These are phyloP conservation scores for Microcos paniculata DNA, from an alignment of 345 rosid species.

Conservation along the genomic window DNA sequence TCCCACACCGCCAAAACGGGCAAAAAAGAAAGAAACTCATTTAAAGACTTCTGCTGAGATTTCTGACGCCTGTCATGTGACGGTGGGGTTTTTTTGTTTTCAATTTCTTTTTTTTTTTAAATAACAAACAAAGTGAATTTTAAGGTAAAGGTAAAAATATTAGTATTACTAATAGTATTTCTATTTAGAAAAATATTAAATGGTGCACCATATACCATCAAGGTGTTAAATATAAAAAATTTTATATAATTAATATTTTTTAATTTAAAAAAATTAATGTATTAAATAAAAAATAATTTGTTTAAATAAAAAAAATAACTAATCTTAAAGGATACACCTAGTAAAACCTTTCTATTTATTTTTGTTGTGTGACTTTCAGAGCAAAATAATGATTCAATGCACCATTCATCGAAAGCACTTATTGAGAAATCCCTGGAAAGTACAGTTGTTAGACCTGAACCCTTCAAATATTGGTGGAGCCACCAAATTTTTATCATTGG, in stretches of 20 bases:
- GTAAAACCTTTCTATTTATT: too few relatives aligned
- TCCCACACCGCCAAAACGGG: conserved; percentile 8
- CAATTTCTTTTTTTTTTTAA: neutral
- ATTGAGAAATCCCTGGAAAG: conserved; percentile 12
- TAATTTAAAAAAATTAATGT: too few relatives aligned
- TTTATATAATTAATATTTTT: too few relatives aligned
- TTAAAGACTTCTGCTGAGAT: conserved; percentile 36
- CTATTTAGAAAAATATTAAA: too few relatives aligned
- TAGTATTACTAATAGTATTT: too few relatives aligned
- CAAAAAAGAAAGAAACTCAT: conserved; percentile 9
- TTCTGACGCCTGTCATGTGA: conserved; percentile 59
- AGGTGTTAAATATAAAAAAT: too few relatives aligned
- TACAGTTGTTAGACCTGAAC: conserved; percentile 28
- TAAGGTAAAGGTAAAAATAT: conserved; percentile 24
- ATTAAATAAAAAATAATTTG: too few relatives aligned
- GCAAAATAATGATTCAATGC: conserved; percentile 16
- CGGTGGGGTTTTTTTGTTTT: conserved; percentile 31
- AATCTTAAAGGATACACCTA: too few relatives aligned
- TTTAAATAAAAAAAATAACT: too few relatives aligned
- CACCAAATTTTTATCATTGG: neutral
- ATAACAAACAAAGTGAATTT: conserved; percentile 14
- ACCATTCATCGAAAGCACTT: conserved; percentile 31
- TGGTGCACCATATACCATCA: too few relatives aligned
- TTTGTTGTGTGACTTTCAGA: neutral
- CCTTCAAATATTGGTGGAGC: conserved; percentile 16